Base-by-base conservation (phyloP, 805 yeast species). In the Zygoascus biomembranicola region DNA sequence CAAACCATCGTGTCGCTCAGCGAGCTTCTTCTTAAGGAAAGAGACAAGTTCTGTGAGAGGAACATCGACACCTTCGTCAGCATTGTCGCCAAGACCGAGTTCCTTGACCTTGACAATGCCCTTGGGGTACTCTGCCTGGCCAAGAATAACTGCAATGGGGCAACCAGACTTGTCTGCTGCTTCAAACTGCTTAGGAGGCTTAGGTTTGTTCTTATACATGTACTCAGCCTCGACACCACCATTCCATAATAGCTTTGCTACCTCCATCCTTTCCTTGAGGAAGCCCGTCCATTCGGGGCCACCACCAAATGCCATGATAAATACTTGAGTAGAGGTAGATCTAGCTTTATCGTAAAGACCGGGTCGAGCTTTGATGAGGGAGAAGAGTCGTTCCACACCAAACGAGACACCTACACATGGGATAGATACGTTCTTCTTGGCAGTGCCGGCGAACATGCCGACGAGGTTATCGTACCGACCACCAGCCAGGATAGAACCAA, bases 361-460 rank as follows among this genome's bases (percentile, higher is more conserved):
- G 44, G 79, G 77, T 67, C 95, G 80, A 50, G 87, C 84, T 69
- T 87, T 90, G 63, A 94, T 82, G 56, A 94, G 73, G 8, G 98
- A 89, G 69, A 94, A 94, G 58, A 94, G 72, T 69, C 99, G 82
- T 73, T 94, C 99, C 52, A 94, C 92, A 65, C 99, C 99, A 64
- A 94, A 94, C 1, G 99, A 94, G 52, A 92, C 76, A 69, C 99
- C 99, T 53, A 94, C 95, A 75, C 99, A 94, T 28, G 99, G 99
- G 65, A 94, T 90, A 20, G 90, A 85, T 32, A 72, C 73, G 49
- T 78, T 75, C 69, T 85, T 85, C 61, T 94, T 90, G 61, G 83
- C 84, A 44, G 95, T 83, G 56, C 79, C 78, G 51, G 89, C 79
- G 69, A 94, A 94, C 99, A 94, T 94, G 61, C 97, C 97, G 41